Conservation (phyloP, 768 basidiomycete species). For the Antrodiella citrinella region DNA sequence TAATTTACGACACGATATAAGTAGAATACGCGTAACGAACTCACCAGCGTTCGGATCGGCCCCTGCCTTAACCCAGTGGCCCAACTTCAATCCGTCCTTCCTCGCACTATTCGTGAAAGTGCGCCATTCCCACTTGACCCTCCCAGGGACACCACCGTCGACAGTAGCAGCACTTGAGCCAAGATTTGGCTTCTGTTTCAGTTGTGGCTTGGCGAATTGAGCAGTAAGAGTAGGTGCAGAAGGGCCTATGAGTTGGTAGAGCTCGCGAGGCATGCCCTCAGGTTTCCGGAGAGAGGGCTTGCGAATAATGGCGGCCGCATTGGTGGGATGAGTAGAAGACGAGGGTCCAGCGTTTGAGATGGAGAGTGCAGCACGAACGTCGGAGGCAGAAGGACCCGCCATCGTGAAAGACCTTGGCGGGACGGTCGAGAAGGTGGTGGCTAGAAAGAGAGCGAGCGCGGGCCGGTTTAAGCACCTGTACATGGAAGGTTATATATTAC, state of each 20-base stretch:
- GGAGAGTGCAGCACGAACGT: conserved; percentile 79
- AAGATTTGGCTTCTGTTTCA: conserved; percentile 81
- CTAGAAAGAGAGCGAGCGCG: neutral
- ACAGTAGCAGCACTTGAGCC: conserved; percentile 54
- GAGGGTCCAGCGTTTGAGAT: conserved; percentile 26
- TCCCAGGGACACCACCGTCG: conserved; percentile 45
- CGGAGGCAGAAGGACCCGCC: conserved; percentile 61
- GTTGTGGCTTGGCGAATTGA: conserved; percentile 69
- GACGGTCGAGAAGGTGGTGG: neutral
- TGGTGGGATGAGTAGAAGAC: conserved; percentile 32
- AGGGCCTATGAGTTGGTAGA: conserved; percentile 93
- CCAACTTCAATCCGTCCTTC: conserved; percentile 56
- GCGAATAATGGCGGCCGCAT: conserved; percentile 30
- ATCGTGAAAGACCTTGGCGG: conserved; percentile 25
- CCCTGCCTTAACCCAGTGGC: conserved; percentile 75
- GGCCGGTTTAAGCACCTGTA: neutral
- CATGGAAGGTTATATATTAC: too few species aligned
- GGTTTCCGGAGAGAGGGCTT: conserved; percentile 43
- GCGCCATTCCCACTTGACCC: conserved; percentile 56
- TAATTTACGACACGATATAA: too few species aligned
- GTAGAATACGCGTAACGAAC: conserved; percentile 13
- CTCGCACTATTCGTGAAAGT: conserved; percentile 69
- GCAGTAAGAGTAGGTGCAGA: conserved; percentile 80
- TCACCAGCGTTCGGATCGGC: conserved; percentile 48
- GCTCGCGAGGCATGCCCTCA: conserved; percentile 87